Evolutionary conservation across 805 yeast genomes (phyloP).

Genomic region (Suhomyces sp.): DNA sequence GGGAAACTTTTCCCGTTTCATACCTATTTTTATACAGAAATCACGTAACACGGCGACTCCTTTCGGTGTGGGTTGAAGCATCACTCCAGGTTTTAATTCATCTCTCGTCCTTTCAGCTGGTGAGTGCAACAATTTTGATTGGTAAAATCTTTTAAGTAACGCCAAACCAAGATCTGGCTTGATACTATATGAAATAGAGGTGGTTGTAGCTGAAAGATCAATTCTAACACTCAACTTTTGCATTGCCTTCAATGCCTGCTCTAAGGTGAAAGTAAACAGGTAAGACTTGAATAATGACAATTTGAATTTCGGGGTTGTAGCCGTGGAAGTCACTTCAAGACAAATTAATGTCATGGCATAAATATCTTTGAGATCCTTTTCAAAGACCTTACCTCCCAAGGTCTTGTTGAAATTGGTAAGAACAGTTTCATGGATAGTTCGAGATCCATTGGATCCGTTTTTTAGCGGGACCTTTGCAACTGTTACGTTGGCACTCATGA

Average conservation of each 20-base stretch:
- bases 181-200: conserved; percentile 55
- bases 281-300: conserved; percentile 22
- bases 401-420: conserved; percentile 49
- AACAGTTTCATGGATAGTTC: conserved; percentile 36
- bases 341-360: conserved; percentile 50
- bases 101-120: conserved; percentile 71
- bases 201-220: conserved; percentile 49
- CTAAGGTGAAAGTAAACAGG: conserved; percentile 54
- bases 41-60: conserved; percentile 71
- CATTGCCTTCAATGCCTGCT: conserved; percentile 56
- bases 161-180: conserved; percentile 41
- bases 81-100: conserved; percentile 40
- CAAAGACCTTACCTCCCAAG: conserved; percentile 52
- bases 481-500: too few relatives aligned
- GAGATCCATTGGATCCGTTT: not conserved
- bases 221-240: conserved; percentile 46
- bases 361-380: conserved; percentile 58
- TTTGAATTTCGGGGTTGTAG: not conserved
- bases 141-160: conserved; percentile 52
- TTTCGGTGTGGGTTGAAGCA: conserved; percentile 86
- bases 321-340: conserved; percentile 22
- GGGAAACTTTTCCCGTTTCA: conserved; percentile 40
- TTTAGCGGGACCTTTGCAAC: too few relatives aligned
- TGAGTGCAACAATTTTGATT: conserved; percentile 65
- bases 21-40: conserved; percentile 59